Conservation (phyloP, 371 early-diverging fungal genomes). For the Smittium culicis region DNA sequence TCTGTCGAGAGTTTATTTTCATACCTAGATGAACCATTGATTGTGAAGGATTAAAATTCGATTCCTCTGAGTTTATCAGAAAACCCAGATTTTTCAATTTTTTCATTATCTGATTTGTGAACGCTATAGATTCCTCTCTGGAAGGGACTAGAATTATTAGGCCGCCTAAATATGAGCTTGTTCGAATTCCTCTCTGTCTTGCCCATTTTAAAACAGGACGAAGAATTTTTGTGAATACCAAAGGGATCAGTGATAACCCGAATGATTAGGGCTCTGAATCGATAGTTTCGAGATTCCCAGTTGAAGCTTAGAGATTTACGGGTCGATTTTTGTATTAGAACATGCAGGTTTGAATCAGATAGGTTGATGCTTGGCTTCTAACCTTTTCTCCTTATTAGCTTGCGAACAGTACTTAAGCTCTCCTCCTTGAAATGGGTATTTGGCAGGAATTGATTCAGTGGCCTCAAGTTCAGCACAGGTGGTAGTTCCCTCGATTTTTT, state of each 20-base stretch:
- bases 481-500: constrained; percentile 10
- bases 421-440: constrained; percentile 18
- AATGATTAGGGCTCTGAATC: constrained; percentile 33
- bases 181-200: constrained; percentile 22
- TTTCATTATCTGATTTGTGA: constrained; percentile 15
- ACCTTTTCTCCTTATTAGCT: constrained; percentile 19
- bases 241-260: constrained; percentile 33
- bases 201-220: constrained; percentile 25
- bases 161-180: constrained; percentile 30
- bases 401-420: constrained; percentile 22
- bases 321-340: constrained; percentile 23
- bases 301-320: constrained; percentile 29
- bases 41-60: constrained; percentile 24
- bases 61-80: constrained; percentile 19
- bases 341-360: constrained; percentile 27
- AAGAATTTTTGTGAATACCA: constrained; percentile 32
- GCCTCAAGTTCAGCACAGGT: constrained; percentile 25
- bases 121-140: constrained; percentile 2
- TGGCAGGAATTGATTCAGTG: constrained; percentile 25
- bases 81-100: constrained; percentile 22
- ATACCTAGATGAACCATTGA: constrained; percentile 27
- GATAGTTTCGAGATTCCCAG: constrained; percentile 34
- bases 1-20: constrained; percentile 21
- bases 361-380: constrained; percentile 24
- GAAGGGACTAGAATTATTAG: constrained; percentile 17